Evolutionary conservation across 2,329 filamentous ascomycete species (phyloP).

Genomic region (Phialophora verrucosa): DNA sequence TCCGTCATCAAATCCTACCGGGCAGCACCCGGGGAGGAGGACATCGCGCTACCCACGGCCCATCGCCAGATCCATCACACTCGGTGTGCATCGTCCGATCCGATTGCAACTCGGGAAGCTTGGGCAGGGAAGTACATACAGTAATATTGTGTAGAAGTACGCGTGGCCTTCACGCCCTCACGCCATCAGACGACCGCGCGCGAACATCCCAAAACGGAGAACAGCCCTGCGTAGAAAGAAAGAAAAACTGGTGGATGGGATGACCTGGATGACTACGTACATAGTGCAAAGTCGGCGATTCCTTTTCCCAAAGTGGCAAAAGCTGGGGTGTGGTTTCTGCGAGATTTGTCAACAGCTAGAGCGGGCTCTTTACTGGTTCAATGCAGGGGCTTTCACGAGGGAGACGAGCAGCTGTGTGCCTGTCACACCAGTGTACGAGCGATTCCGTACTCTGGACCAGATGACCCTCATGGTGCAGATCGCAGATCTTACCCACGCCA

Average conservation of each 20-base stretch:
- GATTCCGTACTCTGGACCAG: too few species aligned
- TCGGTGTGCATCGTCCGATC: neutral
- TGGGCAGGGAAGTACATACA: too few species aligned
- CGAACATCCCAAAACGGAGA: too few species aligned
- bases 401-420: neutral
- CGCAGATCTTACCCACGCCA: too few species aligned
- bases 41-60: neutral
- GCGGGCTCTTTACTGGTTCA: neutral
- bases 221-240: too few species aligned
- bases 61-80: neutral
- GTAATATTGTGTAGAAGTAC: too few species aligned
- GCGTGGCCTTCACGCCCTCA: too few species aligned
- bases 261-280: too few species aligned
- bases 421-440: neutral
- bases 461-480: too few species aligned
- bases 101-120: neutral
- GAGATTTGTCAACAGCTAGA: neutral
- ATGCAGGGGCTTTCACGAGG: neutral
- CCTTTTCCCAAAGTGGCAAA: conserved; percentile 1
- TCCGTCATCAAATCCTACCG: conserved; percentile 3
- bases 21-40: neutral
- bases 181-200: too few species aligned
- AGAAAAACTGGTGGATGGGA: too few species aligned
- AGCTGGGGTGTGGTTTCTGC: conserved; percentile 3
- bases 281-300: neutral